phyloP scores from a whole-genome alignment of 495 filamentous ascomycete species.

The Hypoxylon fragiforme region DNA sequence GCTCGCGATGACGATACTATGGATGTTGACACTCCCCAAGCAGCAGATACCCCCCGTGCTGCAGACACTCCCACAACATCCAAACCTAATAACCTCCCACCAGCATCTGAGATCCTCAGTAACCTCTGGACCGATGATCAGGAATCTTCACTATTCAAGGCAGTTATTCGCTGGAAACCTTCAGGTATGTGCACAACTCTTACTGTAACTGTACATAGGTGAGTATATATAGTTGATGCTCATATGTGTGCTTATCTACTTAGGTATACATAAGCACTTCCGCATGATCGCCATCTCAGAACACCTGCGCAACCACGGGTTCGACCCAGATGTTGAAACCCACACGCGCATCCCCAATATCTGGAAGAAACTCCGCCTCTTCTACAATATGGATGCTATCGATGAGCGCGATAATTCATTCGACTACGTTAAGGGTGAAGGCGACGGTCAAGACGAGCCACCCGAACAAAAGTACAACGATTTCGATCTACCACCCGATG shows the following conservation, averaged over 20 bases:
- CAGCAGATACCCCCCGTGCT: constrained; percentile 47
- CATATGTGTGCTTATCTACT: not conserved
- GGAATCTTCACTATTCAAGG: constrained; percentile 87
- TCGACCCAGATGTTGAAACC: constrained; percentile 64
- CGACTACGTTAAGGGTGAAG: constrained; percentile 61
- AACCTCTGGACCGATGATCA: constrained; percentile 96
- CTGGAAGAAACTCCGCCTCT: constrained; percentile 80
- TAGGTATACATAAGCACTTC: constrained; percentile 97
- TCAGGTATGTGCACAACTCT: constrained; percentile 63
- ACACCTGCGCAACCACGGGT: constrained; percentile 83
- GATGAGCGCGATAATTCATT: constrained; percentile 79
- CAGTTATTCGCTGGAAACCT: constrained; percentile 87
- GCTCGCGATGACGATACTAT: constrained; percentile 55
- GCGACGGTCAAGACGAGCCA: constrained; percentile 53
- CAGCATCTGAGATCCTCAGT: constrained; percentile 47
- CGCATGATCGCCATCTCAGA: constrained; percentile 89
- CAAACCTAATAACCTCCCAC: constrained; percentile 41
- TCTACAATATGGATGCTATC: constrained; percentile 86
- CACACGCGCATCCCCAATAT: constrained; percentile 90
- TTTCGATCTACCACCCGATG: constrained; percentile 76
- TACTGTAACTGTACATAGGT: too few relatives aligned
- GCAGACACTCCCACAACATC: constrained; percentile 37
- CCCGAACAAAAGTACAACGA: constrained; percentile 60
- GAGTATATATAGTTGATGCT: too few relatives aligned
- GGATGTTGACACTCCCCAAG: constrained; percentile 53